Percentiles rank a stretch among this genome's conserved stretches.
phyloP scores from a whole-genome alignment of 495 filamentous ascomycete genomes.

The Mytilinidion resinicola region DNA sequence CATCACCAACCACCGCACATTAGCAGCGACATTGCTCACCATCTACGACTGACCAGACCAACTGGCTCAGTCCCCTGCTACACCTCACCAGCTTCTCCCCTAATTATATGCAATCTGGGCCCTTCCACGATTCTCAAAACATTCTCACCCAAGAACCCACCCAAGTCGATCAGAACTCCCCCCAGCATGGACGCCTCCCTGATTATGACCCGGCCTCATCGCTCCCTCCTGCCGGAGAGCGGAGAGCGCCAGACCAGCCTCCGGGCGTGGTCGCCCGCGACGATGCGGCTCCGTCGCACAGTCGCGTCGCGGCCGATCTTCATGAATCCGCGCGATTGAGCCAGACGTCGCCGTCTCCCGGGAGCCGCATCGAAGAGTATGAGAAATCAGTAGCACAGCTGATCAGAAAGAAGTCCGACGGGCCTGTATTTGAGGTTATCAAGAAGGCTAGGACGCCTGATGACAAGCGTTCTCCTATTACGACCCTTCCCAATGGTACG shows the following conservation, averaged over 20 bases:
- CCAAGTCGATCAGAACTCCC: constrained; percentile 39
- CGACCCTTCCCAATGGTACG: constrained; percentile 76
- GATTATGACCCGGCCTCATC: constrained; percentile 32
- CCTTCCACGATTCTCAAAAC: constrained; percentile 54
- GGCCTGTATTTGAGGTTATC: constrained; percentile 56
- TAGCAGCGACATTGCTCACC: background rate
- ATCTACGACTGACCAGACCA: constrained; percentile 3
- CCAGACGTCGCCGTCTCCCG: constrained; percentile 36
- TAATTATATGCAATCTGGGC: constrained; percentile 88
- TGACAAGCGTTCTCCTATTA: constrained; percentile 41
- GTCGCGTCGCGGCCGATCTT: constrained; percentile 22
- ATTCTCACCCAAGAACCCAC: constrained; percentile 40
- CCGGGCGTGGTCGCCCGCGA: background rate
- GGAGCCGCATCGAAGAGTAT: constrained; percentile 65
- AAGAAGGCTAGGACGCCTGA: constrained; percentile 48
- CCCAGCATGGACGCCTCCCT: constrained; percentile 68
- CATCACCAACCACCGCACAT: background rate
- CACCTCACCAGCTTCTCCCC: constrained; percentile 34
- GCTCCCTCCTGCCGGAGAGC: constrained; percentile 16
- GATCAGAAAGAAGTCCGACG: constrained; percentile 42
- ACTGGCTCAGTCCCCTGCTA: constrained; percentile 59
- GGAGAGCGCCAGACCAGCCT: constrained; percentile 7
- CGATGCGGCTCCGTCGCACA: background rate
- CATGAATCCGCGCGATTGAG: constrained; percentile 30
- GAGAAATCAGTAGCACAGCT: constrained; percentile 53